Base-by-base conservation (phyloP, 176 grass and related monocot species). In the Guadua angustifolia region DNA sequence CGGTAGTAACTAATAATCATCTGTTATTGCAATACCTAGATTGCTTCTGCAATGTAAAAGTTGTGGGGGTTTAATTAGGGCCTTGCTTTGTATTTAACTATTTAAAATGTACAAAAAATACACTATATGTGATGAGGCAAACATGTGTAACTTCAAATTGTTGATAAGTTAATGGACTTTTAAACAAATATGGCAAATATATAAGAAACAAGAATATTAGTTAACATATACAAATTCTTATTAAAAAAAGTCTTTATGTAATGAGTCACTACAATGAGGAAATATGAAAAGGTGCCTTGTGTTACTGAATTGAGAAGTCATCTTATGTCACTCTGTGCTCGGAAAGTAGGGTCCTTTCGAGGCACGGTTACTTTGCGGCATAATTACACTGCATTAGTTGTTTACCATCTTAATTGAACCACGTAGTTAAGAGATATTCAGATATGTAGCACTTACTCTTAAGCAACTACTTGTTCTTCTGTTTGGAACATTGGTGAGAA, bases 61-160 rank as follows among this genome's bases (percentile, higher is more conserved):
- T 39, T 57, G 9, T 75, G 32, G 49, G 22, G 73, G 3, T 53
- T 57, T 58, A 58, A 43, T 9, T 43, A 43, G 40, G 40, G 33
- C 11, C 29, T 75, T 75, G 46, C 16, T 38, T 38, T 38, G 18
- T 14, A 8, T 9, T 75, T 75, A 6, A 75, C 18, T 55, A 36
- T 56, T 12, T 55, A 55, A 59, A 16, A 6, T 42, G 38, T 40
- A 24, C 45, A 58, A 40, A 58, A 12, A 55, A 74, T 5, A 59
- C 21, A 59, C 53, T 24, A 42, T 42, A 52, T 32, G 44, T 51
- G 52, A 76, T 76, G 12, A 76, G 73, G 52, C 52, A 76, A 58
- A 59, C 73, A 76, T 59, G 35, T 39, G 33, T 15, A 6, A 42
- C n/a, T 18, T 74, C 15, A 74, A 58, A 76, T 40, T 40, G 56